phyloP scores from a whole-genome alignment of 306 rosid species.

The Rubus parviflorus region DNA sequence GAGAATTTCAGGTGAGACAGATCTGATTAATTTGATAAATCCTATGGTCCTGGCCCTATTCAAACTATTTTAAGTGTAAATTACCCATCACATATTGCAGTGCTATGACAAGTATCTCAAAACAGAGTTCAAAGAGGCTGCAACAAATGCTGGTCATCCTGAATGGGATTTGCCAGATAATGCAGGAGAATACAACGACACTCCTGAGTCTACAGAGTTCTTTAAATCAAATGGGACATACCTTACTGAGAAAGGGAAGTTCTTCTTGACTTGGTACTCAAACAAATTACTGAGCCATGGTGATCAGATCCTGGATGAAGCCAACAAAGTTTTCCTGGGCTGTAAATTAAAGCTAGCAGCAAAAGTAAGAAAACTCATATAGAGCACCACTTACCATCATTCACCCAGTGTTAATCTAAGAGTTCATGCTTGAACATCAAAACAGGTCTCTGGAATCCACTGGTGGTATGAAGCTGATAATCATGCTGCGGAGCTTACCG shows the following conservation, averaged over 20 bases:
- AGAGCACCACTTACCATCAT: conserved; percentile 9
- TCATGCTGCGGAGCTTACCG: conserved; percentile 88
- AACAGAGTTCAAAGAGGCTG: conserved; percentile 70
- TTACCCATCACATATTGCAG: conserved; percentile 41
- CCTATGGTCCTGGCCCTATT: background rate
- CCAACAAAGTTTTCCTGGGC: conserved; percentile 68
- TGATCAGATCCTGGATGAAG: conserved; percentile 80
- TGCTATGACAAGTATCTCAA: conserved; percentile 82
- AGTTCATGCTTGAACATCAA: conserved; percentile 16
- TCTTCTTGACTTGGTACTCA: conserved; percentile 90
- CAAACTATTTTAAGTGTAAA: background rate
- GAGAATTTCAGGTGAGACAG: conserved; percentile 85
- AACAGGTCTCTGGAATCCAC: conserved; percentile 92
- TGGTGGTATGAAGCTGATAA: conserved; percentile 80
- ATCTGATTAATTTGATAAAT: background rate
- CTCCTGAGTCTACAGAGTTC: conserved; percentile 68
- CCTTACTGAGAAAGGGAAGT: conserved; percentile 61
- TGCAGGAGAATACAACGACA: conserved; percentile 70
- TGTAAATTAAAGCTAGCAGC: conserved; percentile 82
- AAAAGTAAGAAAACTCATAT: conserved; percentile 50
- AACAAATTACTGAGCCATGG: conserved; percentile 73
- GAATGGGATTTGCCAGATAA: conserved; percentile 82
- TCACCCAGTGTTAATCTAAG: conserved; percentile 8
- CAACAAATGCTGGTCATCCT: conserved; percentile 59
- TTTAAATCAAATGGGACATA: conserved; percentile 71